Evolutionary conservation across 1,284 basidiomycete genomes (phyloP), one percentile per base, ranked within the genome.

Genomic region (Ceratobasidium sp.): DNA sequence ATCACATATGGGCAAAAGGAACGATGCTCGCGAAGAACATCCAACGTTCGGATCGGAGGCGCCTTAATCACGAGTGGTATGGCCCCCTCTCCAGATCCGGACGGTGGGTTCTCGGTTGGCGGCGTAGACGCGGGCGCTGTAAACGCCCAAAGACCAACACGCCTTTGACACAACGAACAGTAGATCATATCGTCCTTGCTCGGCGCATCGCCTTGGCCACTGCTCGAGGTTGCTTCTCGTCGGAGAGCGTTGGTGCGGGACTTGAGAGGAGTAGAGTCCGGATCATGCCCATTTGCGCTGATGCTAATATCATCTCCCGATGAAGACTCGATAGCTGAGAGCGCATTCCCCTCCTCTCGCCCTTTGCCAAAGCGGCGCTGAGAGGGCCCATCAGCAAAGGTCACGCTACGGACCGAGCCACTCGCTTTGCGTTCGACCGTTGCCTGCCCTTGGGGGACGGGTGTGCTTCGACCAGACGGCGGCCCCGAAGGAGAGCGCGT

Each of bases 1-100:
- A 91, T 90, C 64, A 92, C 88, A 79, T 93, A 95, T 25, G 93
- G 93, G 80, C 93, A 95, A 80, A 92, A 93, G 2, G 92, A 90
- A 29, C 93, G 87, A 81, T 95, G 93, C 82, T 95, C 93, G 80
- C 90, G 91, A 54, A 93, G 83, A 29, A 94, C 82, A 81, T 95
- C 79, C 32, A 79, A 29, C 13, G 61, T 61, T 52, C 79, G 76
- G 8, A 54, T n/a, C 46, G 69, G 65, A 8, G 76, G 51, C 13
- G 49, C 37, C 49, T 71, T 70, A 19, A 61, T 32, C 0, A 64
- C 29, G 13, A 54, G 43, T 46, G 49, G 51, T 17, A 61, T 29
- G 3, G 54, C n/a, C 32, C 49, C 54, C 13, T 73, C 69, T 15
- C 54, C 61, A 52, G 76, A 49, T n/a, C 66, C 34, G 19, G 69